Base-by-base conservation (phyloP, 78 protist genomes). In the Pelomyxa schiedti region DNA sequence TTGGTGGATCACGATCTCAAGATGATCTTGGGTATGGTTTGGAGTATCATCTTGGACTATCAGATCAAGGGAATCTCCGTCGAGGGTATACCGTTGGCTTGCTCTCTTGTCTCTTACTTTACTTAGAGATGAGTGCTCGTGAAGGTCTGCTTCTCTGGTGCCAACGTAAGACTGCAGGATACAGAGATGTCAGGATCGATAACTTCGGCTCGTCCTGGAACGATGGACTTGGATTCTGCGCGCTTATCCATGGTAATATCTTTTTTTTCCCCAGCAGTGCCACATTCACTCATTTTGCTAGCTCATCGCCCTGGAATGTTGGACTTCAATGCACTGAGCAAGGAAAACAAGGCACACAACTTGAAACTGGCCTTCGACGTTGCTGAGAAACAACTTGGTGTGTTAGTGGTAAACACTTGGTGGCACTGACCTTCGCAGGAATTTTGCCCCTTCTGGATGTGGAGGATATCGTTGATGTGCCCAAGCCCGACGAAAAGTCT, bases 391-490 rank as follows among this genome's bases (percentile, higher is more conserved):
- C 78, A 79, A 66, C 32, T 90, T 0, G 94, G n/a, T n/a, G n/a
- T n/a, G n/a, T n/a, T n/a, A n/a, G n/a, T n/a, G n/a, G n/a, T n/a
- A n/a, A n/a, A n/a, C n/a, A n/a, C n/a, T n/a, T n/a, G n/a, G n/a
- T n/a, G n/a, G n/a, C n/a, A n/a, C n/a, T n/a, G n/a, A n/a, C n/a
- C n/a, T n/a, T n/a, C n/a, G n/a, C n/a, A n/a, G n/a, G 80, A 69
- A 87, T 90, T 67, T 86, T 91, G 43, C 78, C 66, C 65, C 81
- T 90, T 79, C 39, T 90, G 29, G 94, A 90, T 39, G 90, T 77
- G 32, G 73, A 73, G 7, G 94, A 90, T 69, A 79, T 89, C 79
- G 73, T 87, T 38, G 80, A 77, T 37, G 75, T 58, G 16, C 66
- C 72, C 8, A 70, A 75, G 8, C 94, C 94, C 63, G 94, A 90